Evolutionary conservation across 768 basidiomycete genomes (phyloP).

Genomic region (Pulveroboletus sp.): DNA sequence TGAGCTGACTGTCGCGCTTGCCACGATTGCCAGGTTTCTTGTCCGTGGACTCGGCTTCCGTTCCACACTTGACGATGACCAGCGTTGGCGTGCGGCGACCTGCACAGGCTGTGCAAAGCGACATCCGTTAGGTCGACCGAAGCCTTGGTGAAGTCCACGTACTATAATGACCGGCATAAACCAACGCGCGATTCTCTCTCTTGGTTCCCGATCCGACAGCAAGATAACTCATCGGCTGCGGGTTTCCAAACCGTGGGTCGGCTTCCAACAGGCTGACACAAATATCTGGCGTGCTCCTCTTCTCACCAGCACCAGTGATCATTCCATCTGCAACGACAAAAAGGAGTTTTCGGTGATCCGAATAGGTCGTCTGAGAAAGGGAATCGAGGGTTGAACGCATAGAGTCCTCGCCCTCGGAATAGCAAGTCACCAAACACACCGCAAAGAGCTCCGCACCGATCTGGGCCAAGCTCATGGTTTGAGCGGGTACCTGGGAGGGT

Average conservation of each 20-base stretch:
- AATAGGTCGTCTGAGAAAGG: slow-evolving; percentile 86
- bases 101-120: slow-evolving; percentile 53
- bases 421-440: slow-evolving; percentile 94
- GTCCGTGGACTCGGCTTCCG: slow-evolving; percentile 77
- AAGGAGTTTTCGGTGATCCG: slow-evolving; percentile 86
- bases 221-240: slow-evolving; percentile 87
- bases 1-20: slow-evolving; percentile 97
- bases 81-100: slow-evolving; percentile 92
- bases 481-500: slow-evolving; percentile 41
- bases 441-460: slow-evolving; percentile 96
- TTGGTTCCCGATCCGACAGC: slow-evolving; percentile 91
- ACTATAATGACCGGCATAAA: slow-evolving; percentile 99
- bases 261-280: slow-evolving; percentile 89
- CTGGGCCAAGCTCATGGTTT: slow-evolving; percentile 73
- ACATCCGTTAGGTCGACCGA: not conserved
- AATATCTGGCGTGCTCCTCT: slow-evolving; percentile 92
- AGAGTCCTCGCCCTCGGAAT: slow-evolving; percentile 94
- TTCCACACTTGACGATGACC: slow-evolving; percentile 95
- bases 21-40: slow-evolving; percentile 98
- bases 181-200: slow-evolving; percentile 91
- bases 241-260: slow-evolving; percentile 94
- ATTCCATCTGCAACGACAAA: slow-evolving; percentile 97
- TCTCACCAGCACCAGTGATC: slow-evolving; percentile 98
- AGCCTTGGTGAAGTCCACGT: slow-evolving; percentile 32
- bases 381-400: slow-evolving; percentile 90